These are phyloP conservation scores for Suillus ampliporus DNA, from an alignment of 768 basidiomycete genomes.

Conservation along the genomic window DNA sequence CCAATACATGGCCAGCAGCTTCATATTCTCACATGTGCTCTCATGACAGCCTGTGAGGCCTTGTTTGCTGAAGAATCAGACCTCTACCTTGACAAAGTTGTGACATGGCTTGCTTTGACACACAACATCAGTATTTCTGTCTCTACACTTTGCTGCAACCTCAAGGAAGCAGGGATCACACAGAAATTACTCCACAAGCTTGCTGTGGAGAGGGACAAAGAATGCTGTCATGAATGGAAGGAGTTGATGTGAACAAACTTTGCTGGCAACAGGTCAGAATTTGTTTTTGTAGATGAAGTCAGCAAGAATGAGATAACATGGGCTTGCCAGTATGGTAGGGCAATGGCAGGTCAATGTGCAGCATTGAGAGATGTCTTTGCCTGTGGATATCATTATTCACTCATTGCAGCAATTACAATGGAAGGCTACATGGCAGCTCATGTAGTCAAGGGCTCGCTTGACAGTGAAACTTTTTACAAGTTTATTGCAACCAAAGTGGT, in stretches of 20 bases:
- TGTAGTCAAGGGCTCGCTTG: not conserved
- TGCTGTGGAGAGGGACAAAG: constrained; percentile 30
- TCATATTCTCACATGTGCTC: too few relatives aligned
- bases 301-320: constrained; percentile 28
- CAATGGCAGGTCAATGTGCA: constrained; percentile 26
- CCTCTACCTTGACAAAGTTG: constrained; percentile 13
- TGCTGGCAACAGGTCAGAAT: constrained; percentile 22
- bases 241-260: constrained; percentile 6
- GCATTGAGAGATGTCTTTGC: constrained; percentile 29
- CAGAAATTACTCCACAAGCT: constrained; percentile 22
- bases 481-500: not conserved
- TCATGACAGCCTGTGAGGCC: too few relatives aligned
- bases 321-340: constrained; percentile 32
- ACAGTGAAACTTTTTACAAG: not conserved
- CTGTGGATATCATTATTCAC: constrained; percentile 35
- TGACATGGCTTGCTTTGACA: constrained; percentile 7
- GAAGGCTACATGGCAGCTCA: constrained; percentile 41
- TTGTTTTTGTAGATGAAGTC: constrained; percentile 35
- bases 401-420: constrained; percentile 40
- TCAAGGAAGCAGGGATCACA: constrained; percentile 13
- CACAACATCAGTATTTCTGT: constrained; percentile 1
- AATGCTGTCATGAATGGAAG: constrained; percentile 21
- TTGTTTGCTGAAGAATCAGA: constrained; percentile 24
- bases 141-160: constrained; percentile 11
- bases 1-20: too few relatives aligned